Evolutionary conservation across 768 basidiomycete species (phyloP), one percentile per base, ranked within the genome.

Genomic region (Gloeophyllum trabeum): DNA sequence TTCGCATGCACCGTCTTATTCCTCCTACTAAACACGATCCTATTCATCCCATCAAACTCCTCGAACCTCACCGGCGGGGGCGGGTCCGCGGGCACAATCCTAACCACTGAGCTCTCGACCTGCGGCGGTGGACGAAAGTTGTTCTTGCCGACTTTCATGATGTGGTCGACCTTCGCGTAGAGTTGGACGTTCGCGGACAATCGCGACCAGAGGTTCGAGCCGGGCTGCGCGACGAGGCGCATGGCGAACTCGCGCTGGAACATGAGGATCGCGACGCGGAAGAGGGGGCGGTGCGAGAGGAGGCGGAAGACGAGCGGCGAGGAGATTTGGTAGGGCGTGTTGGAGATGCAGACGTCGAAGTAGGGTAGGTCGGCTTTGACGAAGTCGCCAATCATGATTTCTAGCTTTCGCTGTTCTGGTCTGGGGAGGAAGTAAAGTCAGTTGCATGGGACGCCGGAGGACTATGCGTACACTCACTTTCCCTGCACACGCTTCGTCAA

Each of bases 271-370:
- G 91, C 89, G 44, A 86, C 78, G 20, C 94, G 89, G 58, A 87
- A 90, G 35, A 97, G 69, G 0, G 96, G 96, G 2, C 96, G 85
- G 54, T 97, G 92, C 2, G 96, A 98, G 39, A 98, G 79, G 24
- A 99, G 76, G 46, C 89, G 87, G 73, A 99, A 99, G 43, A 97
- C 84, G 39, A 99, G 81, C 4, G 93, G 89, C 1, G 96, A 98
- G 2, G 96, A 98, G 53, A 99, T 99, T 61, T 98, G 93, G 62
- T 98, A 99, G 1, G 96, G 96, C 1, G 96, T 99, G 57, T 99
- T 99, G 52, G 89, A 92, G 54, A 99, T 98, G 70, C 94, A 98
- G 43, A 96, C 96, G 61, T 98, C 94, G 46, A 99, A 98, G 63
- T 93, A 98, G 6, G 96, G 96, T 16, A 99, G 68, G 42, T 92